phyloP scores from a whole-genome alignment of 139 green algal species.

The Helicosporidium sp. region DNA sequence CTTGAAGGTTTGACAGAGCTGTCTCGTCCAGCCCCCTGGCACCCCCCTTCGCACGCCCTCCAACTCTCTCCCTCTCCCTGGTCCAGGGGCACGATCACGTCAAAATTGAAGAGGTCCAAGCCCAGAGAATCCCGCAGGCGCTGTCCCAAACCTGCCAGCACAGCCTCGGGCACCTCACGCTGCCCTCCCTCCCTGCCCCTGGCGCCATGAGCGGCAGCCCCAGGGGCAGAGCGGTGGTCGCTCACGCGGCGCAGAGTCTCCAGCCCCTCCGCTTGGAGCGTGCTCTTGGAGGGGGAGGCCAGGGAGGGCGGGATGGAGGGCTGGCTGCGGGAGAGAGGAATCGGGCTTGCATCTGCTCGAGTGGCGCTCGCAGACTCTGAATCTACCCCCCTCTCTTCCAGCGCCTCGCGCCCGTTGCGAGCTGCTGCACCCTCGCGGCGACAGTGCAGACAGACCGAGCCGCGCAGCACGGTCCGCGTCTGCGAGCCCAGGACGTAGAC shows the following conservation, averaged over 20 bases:
- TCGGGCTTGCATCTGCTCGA: not conserved
- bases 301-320: slow-evolving; percentile 30
- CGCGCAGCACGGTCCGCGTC: slow-evolving; percentile 3
- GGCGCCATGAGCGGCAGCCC: slow-evolving; percentile 11
- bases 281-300: too few relatives aligned
- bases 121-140: slow-evolving; percentile 30
- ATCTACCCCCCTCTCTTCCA: not conserved
- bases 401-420: not conserved
- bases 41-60: not conserved
- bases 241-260: slow-evolving; percentile 10
- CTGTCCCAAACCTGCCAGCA: slow-evolving; percentile 18
- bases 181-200: slow-evolving; percentile 11
- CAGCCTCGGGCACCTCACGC: not conserved
- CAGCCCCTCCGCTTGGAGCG: too few relatives aligned
- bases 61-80: slow-evolving; percentile 1
- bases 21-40: too few relatives aligned
- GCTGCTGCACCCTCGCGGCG: not conserved
- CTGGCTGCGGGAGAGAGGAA: not conserved
- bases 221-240: slow-evolving; percentile 13
- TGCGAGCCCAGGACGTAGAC: slow-evolving; percentile 42
- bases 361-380: not conserved
- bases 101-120: slow-evolving; percentile 74
- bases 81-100: slow-evolving; percentile 46
- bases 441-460: slow-evolving; percentile 1
- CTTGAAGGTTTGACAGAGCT: too few relatives aligned